Evolutionary conservation across 1,284 basidiomycete genomes (phyloP).

Genomic region (Lentinus polychrous): DNA sequence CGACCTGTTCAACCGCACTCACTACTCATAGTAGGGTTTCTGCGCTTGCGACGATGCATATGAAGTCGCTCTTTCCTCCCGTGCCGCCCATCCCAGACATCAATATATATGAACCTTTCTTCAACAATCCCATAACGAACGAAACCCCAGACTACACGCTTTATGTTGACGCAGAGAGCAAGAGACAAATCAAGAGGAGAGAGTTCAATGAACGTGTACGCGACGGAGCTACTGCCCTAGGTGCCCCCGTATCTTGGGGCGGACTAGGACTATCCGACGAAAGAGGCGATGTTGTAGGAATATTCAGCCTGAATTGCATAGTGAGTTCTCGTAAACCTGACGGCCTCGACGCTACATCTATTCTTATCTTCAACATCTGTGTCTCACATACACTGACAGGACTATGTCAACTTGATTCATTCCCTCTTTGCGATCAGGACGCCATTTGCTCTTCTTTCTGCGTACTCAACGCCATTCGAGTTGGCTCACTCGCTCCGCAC

Average conservation of each 20-base stretch:
- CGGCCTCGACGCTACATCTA: too few relatives aligned
- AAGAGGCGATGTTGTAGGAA: constrained; percentile 52
- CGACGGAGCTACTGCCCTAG: constrained; percentile 52
- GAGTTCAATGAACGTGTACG: constrained; percentile 46
- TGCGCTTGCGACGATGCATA: constrained; percentile 26
- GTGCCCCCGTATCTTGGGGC: constrained; percentile 35
- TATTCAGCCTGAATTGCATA: constrained; percentile 62
- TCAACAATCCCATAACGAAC: constrained; percentile 45
- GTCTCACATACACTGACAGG: constrained; percentile 33
- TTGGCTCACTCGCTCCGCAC: constrained; percentile 50
- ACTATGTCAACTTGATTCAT: constrained; percentile 53
- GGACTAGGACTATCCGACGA: constrained; percentile 47
- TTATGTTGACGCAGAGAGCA: constrained; percentile 51
- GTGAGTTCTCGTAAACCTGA: constrained; percentile 35
- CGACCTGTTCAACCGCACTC: too few relatives aligned
- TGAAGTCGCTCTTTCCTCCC: constrained; percentile 33
- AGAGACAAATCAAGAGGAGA: constrained; percentile 35
- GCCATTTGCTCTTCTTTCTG: constrained; percentile 58
- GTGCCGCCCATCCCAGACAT: constrained; percentile 33
- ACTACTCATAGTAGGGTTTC: neutral
- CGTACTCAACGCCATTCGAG: constrained; percentile 62
- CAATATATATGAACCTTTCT: constrained; percentile 53
- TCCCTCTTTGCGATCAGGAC: constrained; percentile 49
- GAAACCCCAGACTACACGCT: constrained; percentile 48
- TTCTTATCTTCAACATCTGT: too few relatives aligned